Conservation (phyloP, 2,329 filamentous ascomycete species). For the Didymella pomorum region DNA sequence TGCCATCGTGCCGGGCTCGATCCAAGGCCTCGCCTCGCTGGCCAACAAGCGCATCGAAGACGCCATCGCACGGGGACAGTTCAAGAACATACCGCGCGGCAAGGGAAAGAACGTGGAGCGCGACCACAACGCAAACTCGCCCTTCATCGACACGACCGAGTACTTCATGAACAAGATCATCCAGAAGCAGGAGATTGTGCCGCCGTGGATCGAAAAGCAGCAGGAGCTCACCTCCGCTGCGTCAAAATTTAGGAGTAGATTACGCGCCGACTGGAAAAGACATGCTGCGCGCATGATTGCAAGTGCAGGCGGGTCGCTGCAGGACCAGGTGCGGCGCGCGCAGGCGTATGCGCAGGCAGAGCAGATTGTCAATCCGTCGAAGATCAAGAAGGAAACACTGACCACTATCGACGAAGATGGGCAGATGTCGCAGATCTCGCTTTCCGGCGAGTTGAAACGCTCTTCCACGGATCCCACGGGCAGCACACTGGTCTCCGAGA, state of each 20-base stretch:
- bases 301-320: conserved; percentile 75
- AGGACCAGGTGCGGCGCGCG: conserved; percentile 76
- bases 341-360: conserved; percentile 80
- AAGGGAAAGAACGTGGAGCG: conserved; percentile 80
- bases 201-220: conserved; percentile 99
- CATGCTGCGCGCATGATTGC: conserved; percentile 82
- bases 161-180: conserved; percentile 99
- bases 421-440: conserved; percentile 57
- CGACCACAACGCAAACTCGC: conserved; percentile 83
- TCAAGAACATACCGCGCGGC: conserved; percentile 74
- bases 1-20: conserved; percentile 76
- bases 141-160: conserved; percentile 94
- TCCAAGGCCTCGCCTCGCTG: conserved; percentile 80
- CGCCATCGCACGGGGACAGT: conserved; percentile 89
- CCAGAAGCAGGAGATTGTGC: conserved; percentile 91
- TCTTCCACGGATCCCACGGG: conserved; percentile 22
- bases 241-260: conserved; percentile 73
- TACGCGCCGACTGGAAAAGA: conserved; percentile 84
- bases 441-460: conserved; percentile 55
- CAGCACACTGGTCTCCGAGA: conserved; percentile 39
- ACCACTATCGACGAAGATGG: conserved; percentile 56
- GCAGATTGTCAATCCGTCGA: conserved; percentile 66
- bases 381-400: conserved; percentile 54
- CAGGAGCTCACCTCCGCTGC: conserved; percentile 80
- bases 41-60: conserved; percentile 95